phyloP scores from a whole-genome alignment of 2,329 filamentous ascomycete genomes.

The Thelonectria olida region DNA sequence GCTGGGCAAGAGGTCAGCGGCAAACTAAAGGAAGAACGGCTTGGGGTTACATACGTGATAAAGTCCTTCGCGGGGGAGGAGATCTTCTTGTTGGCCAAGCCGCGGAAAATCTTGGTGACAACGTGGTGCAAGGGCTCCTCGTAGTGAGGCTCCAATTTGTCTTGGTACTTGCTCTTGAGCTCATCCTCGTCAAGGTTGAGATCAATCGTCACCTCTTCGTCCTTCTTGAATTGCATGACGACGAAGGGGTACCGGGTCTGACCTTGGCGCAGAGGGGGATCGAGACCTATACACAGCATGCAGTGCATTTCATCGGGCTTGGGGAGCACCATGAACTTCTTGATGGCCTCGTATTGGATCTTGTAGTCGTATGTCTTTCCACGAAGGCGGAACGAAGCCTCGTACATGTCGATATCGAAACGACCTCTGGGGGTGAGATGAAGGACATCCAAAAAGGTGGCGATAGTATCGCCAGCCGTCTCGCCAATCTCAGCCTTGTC shows the following conservation, averaged over 20 bases:
- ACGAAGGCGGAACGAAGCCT: constrained; percentile 93
- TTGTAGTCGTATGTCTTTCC: constrained; percentile 99
- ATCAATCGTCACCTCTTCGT: constrained; percentile 96
- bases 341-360: constrained; percentile 97
- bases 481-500: constrained; percentile 99
- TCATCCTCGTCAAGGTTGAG: constrained; percentile 94
- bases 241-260: constrained; percentile 98
- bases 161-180: constrained; percentile 85
- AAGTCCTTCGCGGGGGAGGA: constrained; percentile 95
- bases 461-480: constrained; percentile 97
- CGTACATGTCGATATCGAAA: constrained; percentile 99
- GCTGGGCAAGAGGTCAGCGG: constrained; percentile 53
- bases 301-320: constrained; percentile 99
- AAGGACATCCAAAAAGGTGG: constrained; percentile 94
- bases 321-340: constrained; percentile 98
- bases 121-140: constrained; percentile 94
- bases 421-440: constrained; percentile 98
- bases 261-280: constrained; percentile 93
- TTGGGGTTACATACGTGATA: constrained; percentile 65
- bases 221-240: constrained; percentile 98
- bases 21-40: neutral
- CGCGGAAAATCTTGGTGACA: constrained; percentile 94
- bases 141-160: constrained; percentile 88
- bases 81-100: constrained; percentile 93
- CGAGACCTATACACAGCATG: constrained; percentile 92